Conservation (phyloP, 2,329 filamentous ascomycete genomes). For the Hypoxylon sp. region DNA sequence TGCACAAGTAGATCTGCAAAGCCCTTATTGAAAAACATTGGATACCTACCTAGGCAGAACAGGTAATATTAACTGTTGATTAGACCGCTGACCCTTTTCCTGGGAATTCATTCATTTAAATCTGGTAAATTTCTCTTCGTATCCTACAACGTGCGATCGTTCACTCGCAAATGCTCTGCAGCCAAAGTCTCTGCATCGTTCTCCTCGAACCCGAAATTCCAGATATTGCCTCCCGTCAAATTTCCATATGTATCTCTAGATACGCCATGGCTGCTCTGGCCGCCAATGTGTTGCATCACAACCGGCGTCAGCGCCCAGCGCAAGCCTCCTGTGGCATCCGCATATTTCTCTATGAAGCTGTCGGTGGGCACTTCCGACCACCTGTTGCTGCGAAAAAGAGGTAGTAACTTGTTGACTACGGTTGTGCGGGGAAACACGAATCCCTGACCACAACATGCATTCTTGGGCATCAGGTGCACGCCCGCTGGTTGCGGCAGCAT, state of each 20-base stretch:
- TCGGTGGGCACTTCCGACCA: conserved; percentile 45
- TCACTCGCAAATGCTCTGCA: conserved; percentile 37
- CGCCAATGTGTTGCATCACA: conserved; percentile 52
- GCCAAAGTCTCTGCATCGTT: conserved; percentile 47
- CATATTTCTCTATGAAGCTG: conserved; percentile 50
- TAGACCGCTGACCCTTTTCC: background rate
- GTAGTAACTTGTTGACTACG: conserved; percentile 45
- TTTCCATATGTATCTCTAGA: conserved; percentile 27
- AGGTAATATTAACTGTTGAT: background rate
- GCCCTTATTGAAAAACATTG: background rate
- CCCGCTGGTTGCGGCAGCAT: conserved; percentile 42
- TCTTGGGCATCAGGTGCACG: conserved; percentile 47
- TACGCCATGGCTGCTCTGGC: conserved; percentile 48
- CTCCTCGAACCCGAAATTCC: conserved; percentile 45
- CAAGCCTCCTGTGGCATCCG: conserved; percentile 38
- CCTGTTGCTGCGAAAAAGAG: conserved; percentile 39
- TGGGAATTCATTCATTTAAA: background rate
- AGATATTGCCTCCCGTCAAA: conserved; percentile 38
- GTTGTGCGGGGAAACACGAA: conserved; percentile 48
- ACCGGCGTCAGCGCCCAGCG: conserved; percentile 52
- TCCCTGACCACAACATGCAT: conserved; percentile 52
- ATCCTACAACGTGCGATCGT: conserved; percentile 1
- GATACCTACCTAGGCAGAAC: no score
- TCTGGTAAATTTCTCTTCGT: background rate
- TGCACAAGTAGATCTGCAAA: background rate